Conservation (phyloP, 352 stramenopile genomes). For the Saprolegnia diclina region DNA sequence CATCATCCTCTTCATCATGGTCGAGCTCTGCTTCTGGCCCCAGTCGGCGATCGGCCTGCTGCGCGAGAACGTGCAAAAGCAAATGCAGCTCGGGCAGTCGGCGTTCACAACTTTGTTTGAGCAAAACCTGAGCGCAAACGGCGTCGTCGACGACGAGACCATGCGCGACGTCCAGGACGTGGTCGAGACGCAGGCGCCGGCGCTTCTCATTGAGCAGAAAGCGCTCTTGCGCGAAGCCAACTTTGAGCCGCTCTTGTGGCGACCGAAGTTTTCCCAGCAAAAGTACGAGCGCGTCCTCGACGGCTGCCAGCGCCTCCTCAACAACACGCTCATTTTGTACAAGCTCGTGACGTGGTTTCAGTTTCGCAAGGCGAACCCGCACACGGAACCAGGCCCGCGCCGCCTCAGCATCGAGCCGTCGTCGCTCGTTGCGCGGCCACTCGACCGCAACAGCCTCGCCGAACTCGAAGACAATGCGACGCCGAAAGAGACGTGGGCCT, state of each 20-base stretch:
- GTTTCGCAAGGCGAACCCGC: slow-evolving; percentile 37
- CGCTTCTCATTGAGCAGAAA: slow-evolving; percentile 49
- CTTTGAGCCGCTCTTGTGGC: slow-evolving; percentile 62
- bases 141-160: not conserved
- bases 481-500: slow-evolving; percentile 46
- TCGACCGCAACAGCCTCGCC: not conserved
- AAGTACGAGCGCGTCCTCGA: slow-evolving; percentile 72
- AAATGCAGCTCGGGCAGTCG: slow-evolving; percentile 53
- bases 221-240: slow-evolving; percentile 57
- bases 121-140: slow-evolving; percentile 43
- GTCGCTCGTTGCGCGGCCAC: not conserved
- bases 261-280: slow-evolving; percentile 55
- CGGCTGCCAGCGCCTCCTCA: slow-evolving; percentile 53
- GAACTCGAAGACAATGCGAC: slow-evolving; percentile 26
- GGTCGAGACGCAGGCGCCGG: slow-evolving; percentile 52
- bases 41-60: slow-evolving; percentile 61
- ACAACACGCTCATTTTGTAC: slow-evolving; percentile 78
- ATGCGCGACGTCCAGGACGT: slow-evolving; percentile 57
- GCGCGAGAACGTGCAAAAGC: slow-evolving; percentile 69
- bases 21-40: slow-evolving; percentile 60
- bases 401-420: slow-evolving; percentile 1
- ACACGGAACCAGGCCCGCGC: not conserved
- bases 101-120: slow-evolving; percentile 63
- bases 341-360: slow-evolving; percentile 78
- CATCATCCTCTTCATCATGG: slow-evolving; percentile 69